Percentiles rank a stretch among this genome's conserved stretches.
These are phyloP conservation scores for Trametes sanguinea DNA, from an alignment of 768 basidiomycete species.

Conservation along the genomic window DNA sequence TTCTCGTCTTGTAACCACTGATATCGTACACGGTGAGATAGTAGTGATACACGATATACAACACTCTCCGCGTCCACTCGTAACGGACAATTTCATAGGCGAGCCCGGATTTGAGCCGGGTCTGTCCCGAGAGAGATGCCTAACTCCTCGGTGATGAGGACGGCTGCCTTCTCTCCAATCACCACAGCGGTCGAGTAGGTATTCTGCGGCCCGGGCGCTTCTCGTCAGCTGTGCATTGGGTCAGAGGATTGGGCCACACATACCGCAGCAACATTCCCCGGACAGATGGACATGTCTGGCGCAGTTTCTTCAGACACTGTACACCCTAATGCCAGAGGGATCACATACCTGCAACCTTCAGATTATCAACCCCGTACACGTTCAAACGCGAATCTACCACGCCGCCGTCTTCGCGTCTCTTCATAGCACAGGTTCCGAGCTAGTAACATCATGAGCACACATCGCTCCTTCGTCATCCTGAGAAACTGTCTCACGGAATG, in stretches of 20 bases:
- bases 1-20: no score
- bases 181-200: slow-evolving; percentile 46
- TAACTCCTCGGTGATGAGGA: slow-evolving; percentile 58
- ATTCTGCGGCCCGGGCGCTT: slow-evolving; percentile 29
- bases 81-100: no score
- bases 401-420: slow-evolving; percentile 56
- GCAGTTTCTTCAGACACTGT: slow-evolving; percentile 4
- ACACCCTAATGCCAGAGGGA: neutral
- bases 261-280: slow-evolving; percentile 41
- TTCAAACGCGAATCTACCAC: slow-evolving; percentile 63
- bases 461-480: neutral
- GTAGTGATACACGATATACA: no score
- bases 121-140: slow-evolving; percentile 26
- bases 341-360: slow-evolving; percentile 42
- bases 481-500: slow-evolving; percentile 33
- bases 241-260: neutral
- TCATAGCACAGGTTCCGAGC: slow-evolving; percentile 73
- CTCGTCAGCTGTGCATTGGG: neutral
- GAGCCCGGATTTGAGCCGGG: no score
- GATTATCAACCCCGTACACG: slow-evolving; percentile 57
- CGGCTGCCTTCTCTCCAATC: slow-evolving; percentile 63
- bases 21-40: no score
- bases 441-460: slow-evolving; percentile 25
- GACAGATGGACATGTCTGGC: slow-evolving; percentile 42
- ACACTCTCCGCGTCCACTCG: no score